phyloP scores from a whole-genome alignment of 192 early-diverging fungal species.

The Chytriomyces confervae region DNA sequence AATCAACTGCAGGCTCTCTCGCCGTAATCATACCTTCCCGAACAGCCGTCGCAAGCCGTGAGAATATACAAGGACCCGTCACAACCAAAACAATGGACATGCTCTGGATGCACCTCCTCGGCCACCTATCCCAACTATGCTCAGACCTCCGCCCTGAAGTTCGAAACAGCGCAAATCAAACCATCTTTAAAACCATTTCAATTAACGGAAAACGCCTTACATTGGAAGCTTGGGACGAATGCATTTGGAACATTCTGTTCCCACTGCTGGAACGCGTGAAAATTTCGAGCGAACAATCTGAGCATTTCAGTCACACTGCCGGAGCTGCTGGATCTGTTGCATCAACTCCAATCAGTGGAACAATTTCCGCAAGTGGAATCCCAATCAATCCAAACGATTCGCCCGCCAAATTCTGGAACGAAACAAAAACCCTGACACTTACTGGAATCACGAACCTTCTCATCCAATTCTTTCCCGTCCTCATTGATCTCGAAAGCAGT shows the following conservation, averaged over 20 bases:
- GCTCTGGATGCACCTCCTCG: conserved; percentile 90
- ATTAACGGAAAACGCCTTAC: conserved; percentile 82
- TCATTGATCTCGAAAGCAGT: conserved; percentile 62
- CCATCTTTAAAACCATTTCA: conserved; percentile 89
- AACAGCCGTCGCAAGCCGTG: background rate
- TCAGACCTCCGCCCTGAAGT: conserved; percentile 89
- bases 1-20: no score
- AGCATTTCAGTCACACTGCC: conserved; percentile 9
- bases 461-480: conserved; percentile 65
- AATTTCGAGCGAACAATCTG: conserved; percentile 50
- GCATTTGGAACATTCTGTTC: conserved; percentile 85
- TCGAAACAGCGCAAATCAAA: conserved; percentile 91
- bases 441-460: conserved; percentile 73
- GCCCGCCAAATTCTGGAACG: conserved; percentile 84
- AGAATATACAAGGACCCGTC: conserved; percentile 22
- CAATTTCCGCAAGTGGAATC: conserved; percentile 4
- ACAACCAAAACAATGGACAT: conserved; percentile 58
- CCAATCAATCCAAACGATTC: conserved; percentile 53
- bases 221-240: conserved; percentile 78
- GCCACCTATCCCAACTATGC: conserved; percentile 80
- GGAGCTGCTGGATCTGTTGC: background rate
- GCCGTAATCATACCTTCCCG: no score
- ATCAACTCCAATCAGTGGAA: background rate
- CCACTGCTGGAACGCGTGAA: conserved; percentile 79
- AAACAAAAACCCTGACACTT: conserved; percentile 80